Conservation (phyloP, 306 rosid species). For the Rosa lucieae region DNA sequence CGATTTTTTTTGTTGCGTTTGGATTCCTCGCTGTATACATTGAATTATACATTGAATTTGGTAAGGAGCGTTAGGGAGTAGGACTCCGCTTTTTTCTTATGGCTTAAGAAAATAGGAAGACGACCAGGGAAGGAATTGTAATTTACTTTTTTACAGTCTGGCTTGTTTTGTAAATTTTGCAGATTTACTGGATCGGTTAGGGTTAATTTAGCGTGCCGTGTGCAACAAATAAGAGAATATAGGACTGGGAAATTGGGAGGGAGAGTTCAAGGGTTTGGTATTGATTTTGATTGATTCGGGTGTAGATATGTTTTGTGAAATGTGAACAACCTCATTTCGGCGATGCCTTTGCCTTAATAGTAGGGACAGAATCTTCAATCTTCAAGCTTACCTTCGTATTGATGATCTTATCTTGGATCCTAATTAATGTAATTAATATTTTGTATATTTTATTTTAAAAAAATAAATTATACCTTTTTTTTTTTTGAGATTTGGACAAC, state of each 20-base stretch:
- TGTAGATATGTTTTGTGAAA: neutral
- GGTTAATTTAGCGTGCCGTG: neutral
- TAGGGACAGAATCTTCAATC: too few species aligned
- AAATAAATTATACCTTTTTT: too few species aligned
- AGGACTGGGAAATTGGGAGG: neutral
- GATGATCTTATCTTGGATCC: too few species aligned
- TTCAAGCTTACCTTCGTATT: too few species aligned
- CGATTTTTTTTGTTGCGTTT: neutral
- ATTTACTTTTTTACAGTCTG: neutral
- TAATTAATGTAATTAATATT: too few species aligned
- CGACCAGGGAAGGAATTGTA: neutral
- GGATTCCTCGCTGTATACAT: neutral
- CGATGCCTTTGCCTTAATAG: too few species aligned
- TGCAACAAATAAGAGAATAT: neutral
- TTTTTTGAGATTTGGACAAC: too few species aligned
- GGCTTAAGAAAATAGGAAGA: neutral
- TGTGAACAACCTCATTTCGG: too few species aligned
- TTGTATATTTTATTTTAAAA: too few species aligned
- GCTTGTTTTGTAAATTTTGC: neutral
- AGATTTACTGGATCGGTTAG: neutral
- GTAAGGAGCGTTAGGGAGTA: too few species aligned
- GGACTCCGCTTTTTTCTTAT: neutral
- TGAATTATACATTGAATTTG: too few species aligned
- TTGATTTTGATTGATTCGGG: neutral
- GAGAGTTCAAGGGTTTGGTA: neutral